Conservation (phyloP, 345 rosid genomes). For the Fremontodendron californicum region DNA sequence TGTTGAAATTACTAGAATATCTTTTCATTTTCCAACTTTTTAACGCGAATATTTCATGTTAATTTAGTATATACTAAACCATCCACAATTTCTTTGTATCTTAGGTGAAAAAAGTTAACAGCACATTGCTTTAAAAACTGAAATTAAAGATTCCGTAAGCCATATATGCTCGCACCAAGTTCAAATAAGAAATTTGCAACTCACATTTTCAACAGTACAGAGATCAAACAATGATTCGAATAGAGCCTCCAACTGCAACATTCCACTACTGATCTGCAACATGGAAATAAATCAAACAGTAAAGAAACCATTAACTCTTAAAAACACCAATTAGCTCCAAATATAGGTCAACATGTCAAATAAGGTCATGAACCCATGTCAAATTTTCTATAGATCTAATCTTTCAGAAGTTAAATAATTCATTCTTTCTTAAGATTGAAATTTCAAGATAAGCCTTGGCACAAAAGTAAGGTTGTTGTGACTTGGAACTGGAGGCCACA, state of each 20-base stretch:
- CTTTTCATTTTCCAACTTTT: background rate
- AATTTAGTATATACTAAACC: background rate
- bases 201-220: conserved; percentile 58
- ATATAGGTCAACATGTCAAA: background rate
- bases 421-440: background rate
- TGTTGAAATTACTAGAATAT: background rate
- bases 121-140: background rate
- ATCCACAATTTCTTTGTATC: background rate
- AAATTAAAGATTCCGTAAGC: background rate
- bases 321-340: background rate
- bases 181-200: conserved; percentile 21
- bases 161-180: background rate
- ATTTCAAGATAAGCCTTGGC: background rate
- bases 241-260: conserved; percentile 52
- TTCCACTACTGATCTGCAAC: conserved; percentile 63
- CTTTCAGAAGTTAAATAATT: background rate
- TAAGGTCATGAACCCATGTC: background rate
- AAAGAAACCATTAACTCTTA: conserved; percentile 8
- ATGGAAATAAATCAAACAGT: conserved; percentile 7
- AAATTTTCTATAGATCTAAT: background rate
- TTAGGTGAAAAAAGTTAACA: background rate
- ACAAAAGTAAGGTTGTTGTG: background rate
- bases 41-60: background rate
- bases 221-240: conserved; percentile 66
- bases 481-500: background rate